These are phyloP conservation scores for Pseudozyma flocculosa DNA, from an alignment of 1,284 basidiomycete genomes.

Conservation along the genomic window DNA sequence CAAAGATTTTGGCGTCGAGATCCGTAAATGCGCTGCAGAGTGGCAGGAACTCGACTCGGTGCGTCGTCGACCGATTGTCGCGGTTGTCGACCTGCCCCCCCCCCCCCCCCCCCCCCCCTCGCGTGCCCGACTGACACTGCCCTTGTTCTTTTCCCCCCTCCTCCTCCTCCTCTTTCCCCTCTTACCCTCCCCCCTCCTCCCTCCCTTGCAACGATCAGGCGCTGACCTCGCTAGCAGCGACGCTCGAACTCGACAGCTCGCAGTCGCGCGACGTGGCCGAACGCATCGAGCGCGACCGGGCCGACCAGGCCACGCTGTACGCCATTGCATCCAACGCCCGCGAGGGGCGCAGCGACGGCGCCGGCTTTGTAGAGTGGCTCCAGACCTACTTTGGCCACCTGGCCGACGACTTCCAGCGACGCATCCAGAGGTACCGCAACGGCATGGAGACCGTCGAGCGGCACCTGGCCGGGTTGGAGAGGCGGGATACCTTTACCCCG, in stretches of 20 bases:
- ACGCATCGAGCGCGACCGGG: slow-evolving; percentile 44
- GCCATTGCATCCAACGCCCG: slow-evolving; percentile 43
- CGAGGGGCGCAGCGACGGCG: slow-evolving; percentile 39
- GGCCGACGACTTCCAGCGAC: slow-evolving; percentile 36
- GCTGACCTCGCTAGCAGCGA: slow-evolving; percentile 37
- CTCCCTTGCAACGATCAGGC: slow-evolving; percentile 2
- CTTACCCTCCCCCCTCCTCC: neutral
- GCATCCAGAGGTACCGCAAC: slow-evolving; percentile 46
- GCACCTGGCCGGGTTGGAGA: slow-evolving; percentile 39
- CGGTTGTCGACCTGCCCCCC: too few relatives aligned
- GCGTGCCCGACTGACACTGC: too few relatives aligned
- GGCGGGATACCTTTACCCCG: slow-evolving; percentile 43
- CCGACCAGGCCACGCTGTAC: slow-evolving; percentile 43
- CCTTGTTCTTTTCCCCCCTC: too few relatives aligned
- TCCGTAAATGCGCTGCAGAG: slow-evolving; percentile 38
- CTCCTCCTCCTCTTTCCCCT: neutral
- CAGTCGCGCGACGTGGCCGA: slow-evolving; percentile 21
- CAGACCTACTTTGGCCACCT: slow-evolving; percentile 43
- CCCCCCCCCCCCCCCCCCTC: too few relatives aligned
- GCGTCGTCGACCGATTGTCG: neutral
- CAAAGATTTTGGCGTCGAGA: slow-evolving; percentile 37
- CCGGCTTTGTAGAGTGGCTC: slow-evolving; percentile 42
- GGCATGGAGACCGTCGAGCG: slow-evolving; percentile 54
- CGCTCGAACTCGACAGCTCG: slow-evolving; percentile 40
- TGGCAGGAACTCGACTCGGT: slow-evolving; percentile 43